These are phyloP conservation scores for Parmelia sp. DNA, from an alignment of 495 filamentous ascomycete species.

Conservation along the genomic window DNA sequence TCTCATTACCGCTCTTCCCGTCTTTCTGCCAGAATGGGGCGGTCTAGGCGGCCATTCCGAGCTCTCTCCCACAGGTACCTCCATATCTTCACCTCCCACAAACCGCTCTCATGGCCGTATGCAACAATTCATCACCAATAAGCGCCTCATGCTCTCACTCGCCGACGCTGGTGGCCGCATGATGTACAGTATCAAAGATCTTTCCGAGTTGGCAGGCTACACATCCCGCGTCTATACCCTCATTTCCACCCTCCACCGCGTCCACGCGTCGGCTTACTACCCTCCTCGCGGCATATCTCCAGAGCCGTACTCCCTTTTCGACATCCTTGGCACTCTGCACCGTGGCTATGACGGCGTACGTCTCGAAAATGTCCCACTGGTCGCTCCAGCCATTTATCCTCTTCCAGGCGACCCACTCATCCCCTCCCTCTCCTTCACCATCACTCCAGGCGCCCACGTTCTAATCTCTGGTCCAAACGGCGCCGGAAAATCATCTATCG, in stretches of 20 bases:
- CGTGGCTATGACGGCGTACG: constrained; percentile 92
- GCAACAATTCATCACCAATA: constrained; percentile 99
- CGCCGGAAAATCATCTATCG: constrained; percentile 84
- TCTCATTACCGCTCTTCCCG: constrained; percentile 80
- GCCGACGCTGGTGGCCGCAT: constrained; percentile 94
- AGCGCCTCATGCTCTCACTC: constrained; percentile 93
- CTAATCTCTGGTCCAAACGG: constrained; percentile 94
- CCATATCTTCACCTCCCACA: constrained; percentile 27
- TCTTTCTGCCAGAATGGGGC: constrained; percentile 94
- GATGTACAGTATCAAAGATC: constrained; percentile 98
- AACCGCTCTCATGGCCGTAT: constrained; percentile 76
- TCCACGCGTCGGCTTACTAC: constrained; percentile 83
- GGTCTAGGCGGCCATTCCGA: constrained; percentile 69
- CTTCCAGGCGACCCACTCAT: constrained; percentile 86
- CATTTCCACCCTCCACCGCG: constrained; percentile 88
- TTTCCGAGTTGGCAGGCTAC: constrained; percentile 93
- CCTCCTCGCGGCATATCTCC: constrained; percentile 57
- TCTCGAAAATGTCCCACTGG: constrained; percentile 87
- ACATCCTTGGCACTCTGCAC: constrained; percentile 87
- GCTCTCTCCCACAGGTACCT: constrained; percentile 37
- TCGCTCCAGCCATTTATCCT: constrained; percentile 72
- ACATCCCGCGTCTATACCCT: constrained; percentile 94
- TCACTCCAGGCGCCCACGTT: constrained; percentile 85
- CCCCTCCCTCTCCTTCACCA: constrained; percentile 77
- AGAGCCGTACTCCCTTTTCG: constrained; percentile 80